These are phyloP conservation scores for Penicillium capsulatum DNA, from an alignment of 2,329 filamentous ascomycete species.

Conservation along the genomic window DNA sequence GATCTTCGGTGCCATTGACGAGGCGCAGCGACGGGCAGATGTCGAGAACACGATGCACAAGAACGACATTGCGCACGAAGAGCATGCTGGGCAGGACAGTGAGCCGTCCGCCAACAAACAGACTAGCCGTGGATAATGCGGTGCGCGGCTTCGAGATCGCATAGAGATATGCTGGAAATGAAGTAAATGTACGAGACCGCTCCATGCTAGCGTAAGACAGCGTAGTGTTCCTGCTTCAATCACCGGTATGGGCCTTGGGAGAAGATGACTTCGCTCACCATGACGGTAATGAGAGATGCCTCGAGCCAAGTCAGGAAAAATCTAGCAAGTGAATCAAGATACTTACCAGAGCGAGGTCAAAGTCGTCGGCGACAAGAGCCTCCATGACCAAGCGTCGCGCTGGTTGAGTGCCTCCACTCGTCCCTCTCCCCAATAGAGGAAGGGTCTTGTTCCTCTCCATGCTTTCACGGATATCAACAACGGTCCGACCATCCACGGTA, in stretches of 20 bases:
- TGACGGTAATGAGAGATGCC: background rate
- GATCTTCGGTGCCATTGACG: conserved; percentile 28
- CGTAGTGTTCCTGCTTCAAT: too few species aligned
- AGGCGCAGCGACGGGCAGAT: conserved; percentile 21
- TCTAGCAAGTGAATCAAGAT: background rate
- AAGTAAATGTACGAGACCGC: too few species aligned
- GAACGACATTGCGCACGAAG: conserved; percentile 20
- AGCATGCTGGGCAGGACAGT: conserved; percentile 8
- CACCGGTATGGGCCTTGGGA: too few species aligned
- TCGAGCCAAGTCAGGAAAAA: too few species aligned
- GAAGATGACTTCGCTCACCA: too few species aligned
- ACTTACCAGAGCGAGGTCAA: conserved; percentile 13
- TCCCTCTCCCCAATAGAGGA: background rate
- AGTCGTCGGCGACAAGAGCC: conserved; percentile 10
- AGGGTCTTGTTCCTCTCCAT: conserved; percentile 8
- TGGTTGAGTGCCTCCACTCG: background rate
- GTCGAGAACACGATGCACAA: conserved; percentile 27
- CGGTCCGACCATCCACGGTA: conserved; percentile 5
- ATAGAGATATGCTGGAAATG: too few species aligned
- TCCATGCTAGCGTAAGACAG: too few species aligned
- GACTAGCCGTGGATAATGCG: too few species aligned
- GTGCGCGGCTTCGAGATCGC: too few species aligned
- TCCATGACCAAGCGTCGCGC: conserved; percentile 8
- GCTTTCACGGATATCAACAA: conserved; percentile 15
- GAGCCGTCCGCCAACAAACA: background rate